phyloP scores from a whole-genome alignment of 305 asterid genomes.

The Solanum hybrid region DNA sequence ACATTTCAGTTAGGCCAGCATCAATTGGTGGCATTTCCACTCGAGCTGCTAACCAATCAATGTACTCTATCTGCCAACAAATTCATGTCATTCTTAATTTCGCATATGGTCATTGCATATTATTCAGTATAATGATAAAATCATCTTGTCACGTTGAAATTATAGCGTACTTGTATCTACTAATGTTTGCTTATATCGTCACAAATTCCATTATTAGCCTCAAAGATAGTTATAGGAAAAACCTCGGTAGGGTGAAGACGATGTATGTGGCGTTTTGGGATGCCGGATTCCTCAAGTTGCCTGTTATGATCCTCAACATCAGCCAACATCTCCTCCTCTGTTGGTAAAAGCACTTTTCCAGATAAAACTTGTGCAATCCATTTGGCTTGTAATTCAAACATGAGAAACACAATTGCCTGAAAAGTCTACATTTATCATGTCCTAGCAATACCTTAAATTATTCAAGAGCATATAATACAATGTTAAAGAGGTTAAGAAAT shows the following conservation, averaged over 20 bases:
- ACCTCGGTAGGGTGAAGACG: not conserved
- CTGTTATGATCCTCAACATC: slow-evolving; percentile 10
- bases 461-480: too few species aligned
- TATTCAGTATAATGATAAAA: too few species aligned
- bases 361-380: slow-evolving; percentile 17
- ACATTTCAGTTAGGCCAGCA: slow-evolving; percentile 8
- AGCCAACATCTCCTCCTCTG: slow-evolving; percentile 5
- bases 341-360: slow-evolving; percentile 6
- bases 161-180: too few species aligned
- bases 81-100: not conserved
- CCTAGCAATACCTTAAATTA: too few species aligned
- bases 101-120: too few species aligned
- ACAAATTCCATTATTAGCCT: not conserved
- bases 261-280: slow-evolving; percentile 11
- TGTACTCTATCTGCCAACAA: slow-evolving; percentile 34
- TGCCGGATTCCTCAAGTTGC: slow-evolving; percentile 2
- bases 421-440: not conserved
- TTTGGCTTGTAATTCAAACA: slow-evolving; percentile 15
- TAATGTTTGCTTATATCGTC: too few species aligned
- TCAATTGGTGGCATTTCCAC: slow-evolving; percentile 28
- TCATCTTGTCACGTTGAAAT: not conserved
- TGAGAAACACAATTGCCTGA: slow-evolving; percentile 3
- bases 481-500: too few species aligned
- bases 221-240: too few species aligned
- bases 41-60: slow-evolving; percentile 41